Evolutionary conservation across 2,329 filamentous ascomycete species (phyloP), one percentile per base, ranked within the genome.

Genomic region (Trichophyton schoenleinii): DNA sequence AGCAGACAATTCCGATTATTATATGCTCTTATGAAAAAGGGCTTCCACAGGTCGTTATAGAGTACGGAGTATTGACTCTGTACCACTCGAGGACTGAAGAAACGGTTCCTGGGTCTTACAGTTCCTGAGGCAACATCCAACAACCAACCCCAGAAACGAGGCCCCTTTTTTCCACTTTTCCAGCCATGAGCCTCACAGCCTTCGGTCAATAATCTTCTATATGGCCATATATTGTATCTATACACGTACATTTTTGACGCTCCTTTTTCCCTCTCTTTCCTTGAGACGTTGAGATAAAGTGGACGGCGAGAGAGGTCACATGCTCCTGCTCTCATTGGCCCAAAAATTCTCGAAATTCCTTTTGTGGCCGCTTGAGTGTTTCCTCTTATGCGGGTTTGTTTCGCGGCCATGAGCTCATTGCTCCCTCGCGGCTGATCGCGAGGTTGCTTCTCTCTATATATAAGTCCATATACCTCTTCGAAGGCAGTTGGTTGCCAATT

Each of bases 371-470:
- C 9, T 25, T 20, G 11, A 7, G 20, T 36, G n/a, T 55, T 55
- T 55, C 13, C 28, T 55, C 18, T 55, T 28, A 38, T 38, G 34
- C 34, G 11, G 34, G 34, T 4, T 38, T 38, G 34, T 55, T 20
- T 18, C 6, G 18, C 18, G 57, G 34, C 20, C 31, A 58, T 58
- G 57, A 58, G 41, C 38, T 46, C 57, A 20, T 44, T 46, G 57
- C 36, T 22, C 11, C 57, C 57, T 58, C 57, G 57, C 57, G 57
- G 22, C n/a, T 42, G 20, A 28, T 58, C 57, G 57, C 57, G 57
- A 46, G 57, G 57, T 58, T 58, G 57, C 57, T 20, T 36, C 20
- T 44, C 41, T 44, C 15, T 44, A 0, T 15, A 13, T 44, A 38
- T 38, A 38, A 38, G n/a, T 42, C 38, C 5, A 55, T 34, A 31